These are phyloP conservation scores for Coniochaeta sp. DNA, from an alignment of 2,329 filamentous ascomycete species.

Conservation along the genomic window DNA sequence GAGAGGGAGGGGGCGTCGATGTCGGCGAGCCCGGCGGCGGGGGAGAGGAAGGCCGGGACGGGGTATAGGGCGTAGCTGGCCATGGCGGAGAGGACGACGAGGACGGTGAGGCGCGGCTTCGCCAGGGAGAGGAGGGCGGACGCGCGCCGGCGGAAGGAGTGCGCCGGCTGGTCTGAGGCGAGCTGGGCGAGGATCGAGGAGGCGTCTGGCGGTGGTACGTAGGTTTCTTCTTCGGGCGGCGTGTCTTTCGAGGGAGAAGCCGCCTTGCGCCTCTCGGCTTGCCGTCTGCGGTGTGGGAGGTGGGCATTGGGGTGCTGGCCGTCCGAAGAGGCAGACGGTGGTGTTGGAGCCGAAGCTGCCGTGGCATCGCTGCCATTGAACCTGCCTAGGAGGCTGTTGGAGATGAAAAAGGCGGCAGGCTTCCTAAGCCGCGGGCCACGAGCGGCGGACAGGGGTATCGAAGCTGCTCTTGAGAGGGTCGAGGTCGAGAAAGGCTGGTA, in stretches of 20 bases:
- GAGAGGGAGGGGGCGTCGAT: slow-evolving; percentile 72
- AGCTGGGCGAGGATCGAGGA: slow-evolving; percentile 48
- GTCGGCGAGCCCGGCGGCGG: slow-evolving; percentile 44
- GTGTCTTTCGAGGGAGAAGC: slow-evolving; percentile 2
- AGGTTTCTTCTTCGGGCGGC: neutral
- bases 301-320: slow-evolving; percentile 8
- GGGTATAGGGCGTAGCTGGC: slow-evolving; percentile 90
- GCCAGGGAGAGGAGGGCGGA: slow-evolving; percentile 83
- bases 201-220: slow-evolving; percentile 21
- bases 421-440: slow-evolving; percentile 14
- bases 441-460: slow-evolving; percentile 2
- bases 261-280: slow-evolving; percentile 15
- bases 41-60: slow-evolving; percentile 74
- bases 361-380: slow-evolving; percentile 14
- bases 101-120: slow-evolving; percentile 88
- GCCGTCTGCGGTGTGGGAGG: slow-evolving; percentile 20
- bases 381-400: slow-evolving; percentile 22
- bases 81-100: slow-evolving; percentile 86
- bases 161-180: slow-evolving; percentile 40
- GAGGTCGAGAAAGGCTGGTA: slow-evolving; percentile 13
- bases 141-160: slow-evolving; percentile 56
- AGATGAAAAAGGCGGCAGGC: slow-evolving; percentile 24
- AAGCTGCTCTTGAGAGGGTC: slow-evolving; percentile 9
- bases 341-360: slow-evolving; percentile 1
- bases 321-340: neutral